A percentile compares a stretch with the other conserved stretches of the same genome.
phyloP scores from a whole-genome alignment of 257 asterid genomes.

The Solanum sparsipilum region DNA sequence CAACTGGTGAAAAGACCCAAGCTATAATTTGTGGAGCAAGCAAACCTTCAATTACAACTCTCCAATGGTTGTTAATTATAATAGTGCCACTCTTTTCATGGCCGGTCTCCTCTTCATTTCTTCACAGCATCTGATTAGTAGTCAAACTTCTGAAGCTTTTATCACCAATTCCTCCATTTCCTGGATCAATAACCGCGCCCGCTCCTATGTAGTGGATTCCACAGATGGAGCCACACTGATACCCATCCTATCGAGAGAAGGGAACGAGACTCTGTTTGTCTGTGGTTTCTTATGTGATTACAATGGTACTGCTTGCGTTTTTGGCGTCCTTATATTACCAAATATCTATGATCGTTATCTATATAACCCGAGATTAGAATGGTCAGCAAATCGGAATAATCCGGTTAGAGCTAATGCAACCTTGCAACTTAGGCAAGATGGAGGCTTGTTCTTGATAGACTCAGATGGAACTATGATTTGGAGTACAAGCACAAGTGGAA shows the following conservation, averaged over 20 bases:
- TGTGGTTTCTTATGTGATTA: background rate
- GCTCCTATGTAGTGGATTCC: no score
- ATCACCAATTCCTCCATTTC: no score
- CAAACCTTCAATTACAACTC: no score
- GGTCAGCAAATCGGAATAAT: constrained; percentile 7
- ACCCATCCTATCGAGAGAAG: no score
- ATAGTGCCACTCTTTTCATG: no score
- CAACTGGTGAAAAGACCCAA: no score
- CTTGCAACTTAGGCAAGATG: background rate
- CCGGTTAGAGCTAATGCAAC: constrained; percentile 1
- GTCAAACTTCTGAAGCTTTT: no score
- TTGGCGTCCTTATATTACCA: background rate
- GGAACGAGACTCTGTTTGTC: background rate
- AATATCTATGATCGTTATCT: background rate
- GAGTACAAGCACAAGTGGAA: background rate
- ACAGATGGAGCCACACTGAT: no score
- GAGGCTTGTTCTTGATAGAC: background rate
- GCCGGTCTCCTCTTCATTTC: no score
- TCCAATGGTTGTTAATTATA: background rate
- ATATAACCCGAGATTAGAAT: background rate
- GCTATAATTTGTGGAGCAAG: no score
- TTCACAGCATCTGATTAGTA: no score
- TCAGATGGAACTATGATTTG: background rate
- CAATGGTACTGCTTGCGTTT: background rate
- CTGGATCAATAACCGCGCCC: no score